Evolutionary conservation across 768 basidiomycete species (phyloP).

Genomic region (Kwoniella heveanensis): DNA sequence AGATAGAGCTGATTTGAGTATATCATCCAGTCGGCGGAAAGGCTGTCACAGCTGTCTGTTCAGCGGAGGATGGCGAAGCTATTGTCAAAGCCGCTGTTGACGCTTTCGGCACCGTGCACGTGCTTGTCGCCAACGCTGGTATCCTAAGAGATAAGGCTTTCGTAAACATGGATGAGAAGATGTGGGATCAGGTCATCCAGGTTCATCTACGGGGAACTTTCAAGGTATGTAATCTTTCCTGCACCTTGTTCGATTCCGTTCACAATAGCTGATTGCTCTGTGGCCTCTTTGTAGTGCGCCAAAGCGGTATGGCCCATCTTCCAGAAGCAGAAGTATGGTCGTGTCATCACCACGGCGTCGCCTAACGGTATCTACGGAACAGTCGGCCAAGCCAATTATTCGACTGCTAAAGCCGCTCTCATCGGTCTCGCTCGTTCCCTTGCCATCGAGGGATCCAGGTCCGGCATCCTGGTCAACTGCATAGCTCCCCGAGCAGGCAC

Average conservation of each 20-base stretch:
- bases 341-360: constrained; percentile 91
- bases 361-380: constrained; percentile 93
- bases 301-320: constrained; percentile 97
- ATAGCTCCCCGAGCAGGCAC: constrained; percentile 88
- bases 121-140: constrained; percentile 90
- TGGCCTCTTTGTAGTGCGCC: constrained; percentile 64
- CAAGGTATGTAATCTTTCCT: constrained; percentile 62
- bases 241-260: too few species aligned
- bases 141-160: constrained; percentile 93
- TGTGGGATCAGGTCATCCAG: constrained; percentile 90
- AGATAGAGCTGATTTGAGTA: background rate
- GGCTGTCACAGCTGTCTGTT: constrained; percentile 77
- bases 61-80: constrained; percentile 85
- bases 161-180: constrained; percentile 79
- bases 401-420: constrained; percentile 89
- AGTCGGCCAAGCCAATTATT: constrained; percentile 94
- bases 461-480: constrained; percentile 84
- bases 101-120: constrained; percentile 82
- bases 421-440: constrained; percentile 86
- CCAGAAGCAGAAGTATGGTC: constrained; percentile 92
- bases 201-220: constrained; percentile 89
- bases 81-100: constrained; percentile 86
- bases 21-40: constrained; percentile 77
- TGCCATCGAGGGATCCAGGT: constrained; percentile 86
- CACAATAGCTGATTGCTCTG: too few species aligned